Conservation (phyloP, 2,329 filamentous ascomycete genomes). For the Arachnomyces sp. region DNA sequence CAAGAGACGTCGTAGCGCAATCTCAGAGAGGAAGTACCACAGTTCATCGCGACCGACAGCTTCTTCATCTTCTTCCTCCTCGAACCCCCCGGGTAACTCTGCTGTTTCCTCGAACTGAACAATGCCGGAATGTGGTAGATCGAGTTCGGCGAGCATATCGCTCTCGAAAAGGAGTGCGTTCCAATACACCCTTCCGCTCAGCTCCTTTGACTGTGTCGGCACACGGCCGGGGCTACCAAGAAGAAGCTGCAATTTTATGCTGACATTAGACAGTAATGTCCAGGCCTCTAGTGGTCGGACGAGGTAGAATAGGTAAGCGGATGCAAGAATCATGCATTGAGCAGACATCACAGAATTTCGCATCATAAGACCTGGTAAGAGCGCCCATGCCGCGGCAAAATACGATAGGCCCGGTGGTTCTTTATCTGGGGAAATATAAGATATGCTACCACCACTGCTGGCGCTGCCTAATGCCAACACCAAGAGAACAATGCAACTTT, state of each 20-base stretch:
- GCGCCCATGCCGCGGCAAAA: slow-evolving; percentile 71
- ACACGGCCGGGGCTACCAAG: slow-evolving; percentile 66
- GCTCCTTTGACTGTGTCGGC: slow-evolving; percentile 61
- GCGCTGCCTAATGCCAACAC: slow-evolving; percentile 72
- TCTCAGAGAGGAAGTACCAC: slow-evolving; percentile 82
- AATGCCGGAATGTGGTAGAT: slow-evolving; percentile 74
- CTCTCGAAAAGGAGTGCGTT: slow-evolving; percentile 74
- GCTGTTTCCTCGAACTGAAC: slow-evolving; percentile 76
- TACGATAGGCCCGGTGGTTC: slow-evolving; percentile 71
- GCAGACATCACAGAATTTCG: slow-evolving; percentile 69
- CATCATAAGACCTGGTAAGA: slow-evolving; percentile 72
- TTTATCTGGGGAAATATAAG: slow-evolving; percentile 58
- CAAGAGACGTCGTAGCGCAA: slow-evolving; percentile 66
- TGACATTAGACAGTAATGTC: slow-evolving; percentile 71
- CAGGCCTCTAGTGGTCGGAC: slow-evolving; percentile 77
- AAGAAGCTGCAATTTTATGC: slow-evolving; percentile 72
- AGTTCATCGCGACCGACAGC: slow-evolving; percentile 65
- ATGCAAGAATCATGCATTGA: slow-evolving; percentile 72
- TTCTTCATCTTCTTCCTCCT: slow-evolving; percentile 58
- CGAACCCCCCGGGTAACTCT: slow-evolving; percentile 69
- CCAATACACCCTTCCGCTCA: slow-evolving; percentile 76
- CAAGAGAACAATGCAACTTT: slow-evolving; percentile 74
- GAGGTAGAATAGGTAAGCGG: slow-evolving; percentile 75
- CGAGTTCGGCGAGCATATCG: slow-evolving; percentile 69
- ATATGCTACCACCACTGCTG: slow-evolving; percentile 68